phyloP scores from a whole-genome alignment of 768 basidiomycete species.

The Xanthoconium purpureum region DNA sequence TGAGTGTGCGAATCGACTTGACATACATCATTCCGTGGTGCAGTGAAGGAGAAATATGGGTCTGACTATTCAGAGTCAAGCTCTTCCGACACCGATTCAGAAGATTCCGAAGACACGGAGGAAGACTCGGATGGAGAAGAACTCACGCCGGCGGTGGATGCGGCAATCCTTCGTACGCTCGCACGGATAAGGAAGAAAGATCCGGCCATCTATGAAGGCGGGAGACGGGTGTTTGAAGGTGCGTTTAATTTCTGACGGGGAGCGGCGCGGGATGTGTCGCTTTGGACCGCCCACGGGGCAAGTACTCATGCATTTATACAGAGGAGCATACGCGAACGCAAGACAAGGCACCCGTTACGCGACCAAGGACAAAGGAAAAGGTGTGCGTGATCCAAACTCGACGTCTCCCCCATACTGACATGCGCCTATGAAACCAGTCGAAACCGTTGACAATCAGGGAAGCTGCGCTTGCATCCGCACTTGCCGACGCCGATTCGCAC shows the following conservation, averaged over 20 bases:
- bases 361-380: constrained; percentile 46
- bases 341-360: constrained; percentile 23
- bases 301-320: constrained; percentile 23
- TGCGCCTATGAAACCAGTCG: constrained; percentile 35
- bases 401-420: constrained; percentile 1
- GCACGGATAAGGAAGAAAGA: constrained; percentile 80
- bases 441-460: constrained; percentile 78
- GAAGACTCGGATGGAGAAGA: constrained; percentile 96
- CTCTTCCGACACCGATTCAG: constrained; percentile 30
- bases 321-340: constrained; percentile 60
- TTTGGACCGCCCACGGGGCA: not conserved
- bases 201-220: constrained; percentile 76
- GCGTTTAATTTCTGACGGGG: not conserved
- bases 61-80: constrained; percentile 52
- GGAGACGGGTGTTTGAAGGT: constrained; percentile 80
- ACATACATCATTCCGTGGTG: not conserved
- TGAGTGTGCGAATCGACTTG: not conserved
- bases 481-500: constrained; percentile 43
- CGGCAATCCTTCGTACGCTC: constrained; percentile 88
- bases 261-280: not conserved
- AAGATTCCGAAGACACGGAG: constrained; percentile 70
- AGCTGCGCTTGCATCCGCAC: constrained; percentile 60
- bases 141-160: constrained; percentile 89
- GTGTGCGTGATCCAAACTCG: constrained; percentile 30
- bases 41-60: constrained; percentile 88